Evolutionary conservation across 2,329 filamentous ascomycete genomes (phyloP).

Genomic region (Verticillium zaregamsianum): DNA sequence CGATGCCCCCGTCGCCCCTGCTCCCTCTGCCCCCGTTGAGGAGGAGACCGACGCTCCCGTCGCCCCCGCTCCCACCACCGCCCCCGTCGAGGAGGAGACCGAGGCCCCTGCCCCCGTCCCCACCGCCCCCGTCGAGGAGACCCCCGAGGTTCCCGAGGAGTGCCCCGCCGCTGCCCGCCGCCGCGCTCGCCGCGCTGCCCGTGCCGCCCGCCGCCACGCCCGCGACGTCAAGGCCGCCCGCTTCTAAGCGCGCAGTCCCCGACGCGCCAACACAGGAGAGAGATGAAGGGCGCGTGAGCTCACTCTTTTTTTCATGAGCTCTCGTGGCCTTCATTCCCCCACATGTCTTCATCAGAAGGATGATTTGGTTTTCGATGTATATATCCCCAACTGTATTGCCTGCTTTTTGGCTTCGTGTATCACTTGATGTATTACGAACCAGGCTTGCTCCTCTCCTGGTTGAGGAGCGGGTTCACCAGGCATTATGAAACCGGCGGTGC

Average conservation of each 20-base stretch:
- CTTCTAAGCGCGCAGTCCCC: background rate
- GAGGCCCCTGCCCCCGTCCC: conserved; percentile 17
- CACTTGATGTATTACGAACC: background rate
- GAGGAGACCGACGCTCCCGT: conserved; percentile 8
- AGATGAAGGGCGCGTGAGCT: background rate
- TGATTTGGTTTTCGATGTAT: conserved; percentile 1
- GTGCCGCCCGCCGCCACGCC: conserved; percentile 13
- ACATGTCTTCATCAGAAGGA: background rate
- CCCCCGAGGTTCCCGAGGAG: background rate
- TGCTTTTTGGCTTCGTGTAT: conserved; percentile 1
- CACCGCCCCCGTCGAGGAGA: conserved; percentile 7
- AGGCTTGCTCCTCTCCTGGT: background rate
- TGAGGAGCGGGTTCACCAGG: background rate
- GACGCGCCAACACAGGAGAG: background rate
- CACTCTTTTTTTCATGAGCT: background rate
- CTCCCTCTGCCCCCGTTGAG: conserved; percentile 13
- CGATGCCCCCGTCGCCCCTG: conserved; percentile 10
- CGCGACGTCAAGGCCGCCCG: conserved; percentile 5
- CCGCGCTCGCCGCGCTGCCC: conserved; percentile 12
- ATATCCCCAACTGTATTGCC: background rate
- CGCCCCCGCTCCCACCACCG: conserved; percentile 15
- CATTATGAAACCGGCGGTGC: conserved; percentile 4
- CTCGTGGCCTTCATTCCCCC: background rate
- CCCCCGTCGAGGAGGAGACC: conserved; percentile 10
- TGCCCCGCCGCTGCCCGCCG: conserved; percentile 4